phyloP scores from a whole-genome alignment of 176 grass and related monocot genomes.

The Hsuehochloa calcarea region DNA sequence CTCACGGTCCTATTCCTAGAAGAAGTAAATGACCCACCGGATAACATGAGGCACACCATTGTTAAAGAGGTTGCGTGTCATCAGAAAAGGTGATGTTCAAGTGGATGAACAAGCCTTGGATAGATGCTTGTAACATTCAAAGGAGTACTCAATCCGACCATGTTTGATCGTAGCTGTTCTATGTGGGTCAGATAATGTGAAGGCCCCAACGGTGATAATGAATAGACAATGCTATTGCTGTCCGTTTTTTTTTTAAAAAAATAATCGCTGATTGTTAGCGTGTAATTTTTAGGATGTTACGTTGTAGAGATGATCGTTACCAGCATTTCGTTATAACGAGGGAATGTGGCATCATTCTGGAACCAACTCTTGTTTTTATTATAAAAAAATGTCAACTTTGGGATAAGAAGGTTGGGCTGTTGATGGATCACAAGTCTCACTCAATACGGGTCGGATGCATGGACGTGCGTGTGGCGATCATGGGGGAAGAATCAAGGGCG shows the following conservation, averaged over 20 bases:
- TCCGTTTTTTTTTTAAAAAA: background rate
- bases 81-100: background rate
- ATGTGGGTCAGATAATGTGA: background rate
- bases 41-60: too few relatives aligned
- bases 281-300: background rate
- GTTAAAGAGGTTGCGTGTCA: too few relatives aligned
- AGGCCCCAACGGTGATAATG: background rate
- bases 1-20: too few relatives aligned
- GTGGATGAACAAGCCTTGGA: background rate
- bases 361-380: background rate
- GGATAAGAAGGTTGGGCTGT: constrained; percentile 23
- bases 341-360: background rate
- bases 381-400: background rate
- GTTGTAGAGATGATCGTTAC: background rate
- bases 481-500: constrained; percentile 38
- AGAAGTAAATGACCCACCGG: too few relatives aligned
- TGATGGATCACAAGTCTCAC: constrained; percentile 33
- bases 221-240: background rate
- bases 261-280: too few relatives aligned
- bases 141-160: background rate
- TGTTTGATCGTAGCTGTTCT: background rate
- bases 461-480: constrained; percentile 28
- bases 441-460: constrained; percentile 13
- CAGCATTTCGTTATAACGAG: background rate
- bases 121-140: background rate